Conservation (phyloP, 208 protist genomes). For the Plasmodiophora brassicae region DNA sequence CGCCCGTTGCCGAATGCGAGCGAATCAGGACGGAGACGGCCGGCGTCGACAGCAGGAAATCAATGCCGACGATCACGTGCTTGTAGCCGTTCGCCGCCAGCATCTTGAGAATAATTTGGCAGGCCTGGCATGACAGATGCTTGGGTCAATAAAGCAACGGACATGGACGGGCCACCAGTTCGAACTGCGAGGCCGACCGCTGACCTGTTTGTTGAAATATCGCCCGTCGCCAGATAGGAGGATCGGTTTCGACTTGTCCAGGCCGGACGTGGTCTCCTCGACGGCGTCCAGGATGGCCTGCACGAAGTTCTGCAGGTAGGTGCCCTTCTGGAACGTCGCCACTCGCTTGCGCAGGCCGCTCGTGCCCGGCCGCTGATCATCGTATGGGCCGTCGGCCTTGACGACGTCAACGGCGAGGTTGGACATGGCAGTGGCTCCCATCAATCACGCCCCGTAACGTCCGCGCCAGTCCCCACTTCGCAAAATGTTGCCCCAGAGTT, state of each 20-base stretch:
- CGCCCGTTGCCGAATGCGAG: constrained; percentile 68
- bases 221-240: constrained; percentile 92
- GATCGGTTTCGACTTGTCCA: constrained; percentile 64
- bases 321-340: constrained; percentile 71
- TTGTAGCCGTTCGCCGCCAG: constrained; percentile 76
- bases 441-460: too few relatives aligned
- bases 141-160: too few relatives aligned
- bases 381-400: too few relatives aligned
- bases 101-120: constrained; percentile 87
- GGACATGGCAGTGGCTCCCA: too few relatives aligned
- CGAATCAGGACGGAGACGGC: constrained; percentile 86
- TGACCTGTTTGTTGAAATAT: constrained; percentile 7
- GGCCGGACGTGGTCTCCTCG: constrained; percentile 42
- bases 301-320: constrained; percentile 95
- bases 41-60: constrained; percentile 90
- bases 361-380: constrained; percentile 88
- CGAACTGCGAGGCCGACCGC: too few relatives aligned
- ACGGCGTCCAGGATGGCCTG: constrained; percentile 86
- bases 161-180: too few relatives aligned
- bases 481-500: too few relatives aligned
- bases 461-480: too few relatives aligned
- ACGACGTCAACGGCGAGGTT: too few relatives aligned
- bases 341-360: constrained; percentile 91
- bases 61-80: constrained; percentile 74
- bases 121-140: too few relatives aligned